Evolutionary conservation across 1,284 basidiomycete genomes (phyloP).

Genomic region (Trichosporon sp.): DNA sequence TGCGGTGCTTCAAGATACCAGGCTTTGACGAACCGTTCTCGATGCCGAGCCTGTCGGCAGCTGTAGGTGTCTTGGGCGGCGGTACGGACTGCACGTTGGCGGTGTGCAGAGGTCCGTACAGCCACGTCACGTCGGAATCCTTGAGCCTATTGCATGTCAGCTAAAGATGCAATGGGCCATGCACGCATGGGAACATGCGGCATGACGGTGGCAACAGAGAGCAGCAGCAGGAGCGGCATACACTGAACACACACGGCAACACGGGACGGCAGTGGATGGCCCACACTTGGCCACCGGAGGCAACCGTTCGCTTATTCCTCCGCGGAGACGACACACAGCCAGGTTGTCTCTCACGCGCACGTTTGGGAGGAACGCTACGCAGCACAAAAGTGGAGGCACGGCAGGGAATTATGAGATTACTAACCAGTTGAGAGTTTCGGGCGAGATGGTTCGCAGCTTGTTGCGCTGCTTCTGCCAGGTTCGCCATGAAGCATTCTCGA

Average conservation of each 20-base stretch:
- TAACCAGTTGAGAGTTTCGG: constrained; percentile 97
- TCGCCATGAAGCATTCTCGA: constrained; percentile 97
- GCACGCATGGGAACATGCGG: background rate
- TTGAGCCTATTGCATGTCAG: constrained; percentile 68
- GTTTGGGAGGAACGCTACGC: constrained; percentile 7
- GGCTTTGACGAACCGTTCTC: constrained; percentile 59
- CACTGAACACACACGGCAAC: background rate
- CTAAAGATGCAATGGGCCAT: constrained; percentile 1
- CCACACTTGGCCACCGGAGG: background rate
- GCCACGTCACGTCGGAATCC: constrained; percentile 98
- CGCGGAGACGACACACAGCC: background rate
- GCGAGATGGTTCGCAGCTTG: constrained; percentile 88
- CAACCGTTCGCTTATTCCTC: constrained; percentile 2
- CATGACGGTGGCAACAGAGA: background rate
- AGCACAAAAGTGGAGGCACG: background rate
- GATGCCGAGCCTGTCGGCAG: constrained; percentile 54
- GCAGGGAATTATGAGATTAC: constrained; percentile 39
- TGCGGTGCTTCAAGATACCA: constrained; percentile 85
- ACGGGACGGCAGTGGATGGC: no score
- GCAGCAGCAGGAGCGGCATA: constrained; percentile 11
- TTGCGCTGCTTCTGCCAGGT: constrained; percentile 99
- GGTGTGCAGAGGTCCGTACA: constrained; percentile 94
- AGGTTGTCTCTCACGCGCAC: constrained; percentile 8
- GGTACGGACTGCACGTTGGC: constrained; percentile 63
- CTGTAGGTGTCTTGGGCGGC: constrained; percentile 52